A percentile compares a stretch with the other conserved stretches of the same genome.
Evolutionary conservation across 2,329 filamentous ascomycete species (phyloP).

Genomic region (Geosmithia putterillii): DNA sequence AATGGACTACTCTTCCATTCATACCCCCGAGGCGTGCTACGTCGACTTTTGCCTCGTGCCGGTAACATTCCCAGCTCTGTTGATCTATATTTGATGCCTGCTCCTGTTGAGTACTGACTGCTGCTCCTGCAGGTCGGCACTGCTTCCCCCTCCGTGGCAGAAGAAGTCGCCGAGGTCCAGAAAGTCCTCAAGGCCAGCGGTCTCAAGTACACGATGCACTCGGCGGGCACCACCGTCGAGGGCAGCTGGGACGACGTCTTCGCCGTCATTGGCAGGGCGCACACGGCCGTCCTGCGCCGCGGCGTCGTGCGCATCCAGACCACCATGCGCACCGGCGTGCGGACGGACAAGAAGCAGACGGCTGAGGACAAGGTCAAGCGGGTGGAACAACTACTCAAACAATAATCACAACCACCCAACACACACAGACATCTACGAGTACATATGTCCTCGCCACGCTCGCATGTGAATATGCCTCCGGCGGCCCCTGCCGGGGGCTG

Average conservation of each 20-base stretch:
- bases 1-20: conserved; percentile 34
- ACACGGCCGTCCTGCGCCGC: conserved; percentile 61
- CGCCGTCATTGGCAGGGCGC: conserved; percentile 73
- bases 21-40: conserved; percentile 64
- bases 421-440: too few relatives aligned
- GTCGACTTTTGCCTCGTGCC: conserved; percentile 90
- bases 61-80: conserved; percentile 28
- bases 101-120: too few relatives aligned
- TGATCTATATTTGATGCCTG: background rate
- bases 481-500: too few relatives aligned
- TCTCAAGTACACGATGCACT: conserved; percentile 80
- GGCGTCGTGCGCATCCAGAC: conserved; percentile 79
- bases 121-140: conserved; percentile 87
- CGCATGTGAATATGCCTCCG: too few relatives aligned
- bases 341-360: conserved; percentile 77
- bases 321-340: conserved; percentile 75
- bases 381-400: conserved; percentile 38
- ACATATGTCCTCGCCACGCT: too few relatives aligned
- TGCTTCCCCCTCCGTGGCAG: conserved; percentile 59
- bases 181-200: conserved; percentile 70
- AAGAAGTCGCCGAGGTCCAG: conserved; percentile 83
- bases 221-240: conserved; percentile 86
- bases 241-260: conserved; percentile 86
- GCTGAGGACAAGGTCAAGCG: conserved; percentile 68
- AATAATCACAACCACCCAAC: too few relatives aligned